phyloP scores from a whole-genome alignment of 345 rosid genomes.

The Murraya koenigii region DNA sequence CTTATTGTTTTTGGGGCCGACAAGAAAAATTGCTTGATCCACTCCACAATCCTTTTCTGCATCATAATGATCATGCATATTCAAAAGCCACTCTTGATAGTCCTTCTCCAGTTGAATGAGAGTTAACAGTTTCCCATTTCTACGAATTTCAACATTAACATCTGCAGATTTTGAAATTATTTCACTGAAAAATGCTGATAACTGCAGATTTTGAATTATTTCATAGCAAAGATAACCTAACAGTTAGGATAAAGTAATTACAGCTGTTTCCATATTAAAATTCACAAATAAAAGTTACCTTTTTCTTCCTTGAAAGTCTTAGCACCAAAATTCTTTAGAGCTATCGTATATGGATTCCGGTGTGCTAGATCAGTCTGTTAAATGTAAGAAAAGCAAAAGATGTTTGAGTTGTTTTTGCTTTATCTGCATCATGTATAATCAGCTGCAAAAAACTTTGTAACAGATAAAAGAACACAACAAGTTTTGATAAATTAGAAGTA shows the following conservation, averaged over 20 bases:
- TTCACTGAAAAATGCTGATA: conserved; percentile 16
- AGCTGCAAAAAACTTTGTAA: background rate
- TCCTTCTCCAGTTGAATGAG: conserved; percentile 48
- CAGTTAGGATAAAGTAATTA: background rate
- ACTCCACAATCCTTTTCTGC: conserved; percentile 53
- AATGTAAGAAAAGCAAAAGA: background rate
- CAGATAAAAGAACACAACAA: background rate
- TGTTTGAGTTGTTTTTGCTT: background rate
- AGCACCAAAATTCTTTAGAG: conserved; percentile 55
- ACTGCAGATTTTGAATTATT: conserved; percentile 29
- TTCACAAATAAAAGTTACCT: conserved; percentile 30
- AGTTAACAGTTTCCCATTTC: conserved; percentile 33
- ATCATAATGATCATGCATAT: conserved; percentile 65
- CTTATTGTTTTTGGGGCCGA: conserved; percentile 43
- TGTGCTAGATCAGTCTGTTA: conserved; percentile 68
- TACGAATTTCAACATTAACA: conserved; percentile 33
- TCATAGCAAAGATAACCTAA: background rate
- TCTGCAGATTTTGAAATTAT: conserved; percentile 31
- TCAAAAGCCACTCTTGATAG: conserved; percentile 61
- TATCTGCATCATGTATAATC: background rate
- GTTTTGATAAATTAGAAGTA: too few relatives aligned
- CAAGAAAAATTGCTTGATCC: conserved; percentile 49
- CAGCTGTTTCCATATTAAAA: background rate
- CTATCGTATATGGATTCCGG: conserved; percentile 47
- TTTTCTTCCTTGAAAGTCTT: conserved; percentile 38